A percentile compares a stretch with the other conserved stretches of the same genome.
phyloP scores from a whole-genome alignment of 495 filamentous ascomycete species.

The Penicillium herquei region DNA sequence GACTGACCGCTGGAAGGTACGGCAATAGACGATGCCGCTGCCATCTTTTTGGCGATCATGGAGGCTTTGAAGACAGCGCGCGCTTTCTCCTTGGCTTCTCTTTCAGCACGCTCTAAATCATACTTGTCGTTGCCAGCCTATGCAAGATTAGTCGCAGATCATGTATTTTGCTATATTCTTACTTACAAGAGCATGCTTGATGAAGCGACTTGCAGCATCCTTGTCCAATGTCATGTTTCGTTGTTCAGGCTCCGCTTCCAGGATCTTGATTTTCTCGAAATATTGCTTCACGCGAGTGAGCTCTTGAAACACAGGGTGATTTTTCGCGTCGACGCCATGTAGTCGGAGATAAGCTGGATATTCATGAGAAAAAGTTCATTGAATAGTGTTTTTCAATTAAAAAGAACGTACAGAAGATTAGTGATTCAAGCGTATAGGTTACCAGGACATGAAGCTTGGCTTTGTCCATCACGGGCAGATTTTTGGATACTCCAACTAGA shows the following conservation, averaged over 20 bases:
- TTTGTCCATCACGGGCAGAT: slow-evolving; percentile 87
- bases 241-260: slow-evolving; percentile 52
- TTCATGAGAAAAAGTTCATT: slow-evolving; percentile 15
- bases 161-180: not conserved
- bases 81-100: slow-evolving; percentile 51
- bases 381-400: not conserved
- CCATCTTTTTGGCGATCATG: slow-evolving; percentile 35
- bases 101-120: slow-evolving; percentile 53
- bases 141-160: not conserved
- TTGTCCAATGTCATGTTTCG: slow-evolving; percentile 70
- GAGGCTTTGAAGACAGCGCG: slow-evolving; percentile 50
- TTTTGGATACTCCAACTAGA: slow-evolving; percentile 65
- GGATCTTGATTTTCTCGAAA: slow-evolving; percentile 82
- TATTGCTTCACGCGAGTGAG: slow-evolving; percentile 84
- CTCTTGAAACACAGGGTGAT: slow-evolving; percentile 83
- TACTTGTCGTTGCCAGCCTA: slow-evolving; percentile 65
- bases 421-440: slow-evolving; percentile 87
- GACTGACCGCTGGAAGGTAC: slow-evolving; percentile 27
- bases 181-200: slow-evolving; percentile 73
- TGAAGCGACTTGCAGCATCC: slow-evolving; percentile 73
- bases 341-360: slow-evolving; percentile 71
- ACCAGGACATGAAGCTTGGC: slow-evolving; percentile 84
- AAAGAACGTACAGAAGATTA: slow-evolving; percentile 72
- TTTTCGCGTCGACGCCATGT: slow-evolving; percentile 73
- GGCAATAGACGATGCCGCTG: slow-evolving; percentile 13